Evolutionary conservation across 2,329 filamentous ascomycete species (phyloP).

Genomic region (Penicillium sp.): DNA sequence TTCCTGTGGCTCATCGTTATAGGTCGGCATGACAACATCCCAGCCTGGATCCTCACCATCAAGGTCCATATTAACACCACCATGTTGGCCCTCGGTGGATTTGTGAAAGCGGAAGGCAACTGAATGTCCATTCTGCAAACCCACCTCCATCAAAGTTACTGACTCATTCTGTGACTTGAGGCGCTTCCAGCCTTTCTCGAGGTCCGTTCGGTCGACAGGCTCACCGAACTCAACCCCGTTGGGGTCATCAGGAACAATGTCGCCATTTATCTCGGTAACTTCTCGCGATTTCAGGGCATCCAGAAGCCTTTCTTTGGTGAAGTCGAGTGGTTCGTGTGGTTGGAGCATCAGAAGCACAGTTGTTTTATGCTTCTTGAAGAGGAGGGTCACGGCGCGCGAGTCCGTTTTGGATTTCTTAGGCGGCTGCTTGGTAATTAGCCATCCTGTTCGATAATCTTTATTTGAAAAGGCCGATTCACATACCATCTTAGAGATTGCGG

Average conservation of each 20-base stretch:
- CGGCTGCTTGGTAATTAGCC: slow-evolving; percentile 10
- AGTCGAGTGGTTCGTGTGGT: slow-evolving; percentile 56
- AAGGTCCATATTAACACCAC: slow-evolving; percentile 27
- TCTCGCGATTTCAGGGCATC: slow-evolving; percentile 52
- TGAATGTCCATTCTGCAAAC: slow-evolving; percentile 32
- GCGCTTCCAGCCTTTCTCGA: slow-evolving; percentile 51
- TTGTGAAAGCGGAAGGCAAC: slow-evolving; percentile 41
- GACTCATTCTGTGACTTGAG: slow-evolving; percentile 28
- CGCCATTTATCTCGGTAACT: slow-evolving; percentile 41
- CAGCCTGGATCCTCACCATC: slow-evolving; percentile 36
- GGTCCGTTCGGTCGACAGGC: slow-evolving; percentile 49
- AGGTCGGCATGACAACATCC: slow-evolving; percentile 38
- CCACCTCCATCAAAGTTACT: slow-evolving; percentile 29
- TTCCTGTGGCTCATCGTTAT: slow-evolving; percentile 36
- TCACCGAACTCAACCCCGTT: slow-evolving; percentile 50
- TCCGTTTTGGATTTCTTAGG: slow-evolving; percentile 25
- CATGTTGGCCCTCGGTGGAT: slow-evolving; percentile 11
- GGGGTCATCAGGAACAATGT: slow-evolving; percentile 39
- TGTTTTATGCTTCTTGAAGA: slow-evolving; percentile 70
- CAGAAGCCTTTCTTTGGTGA: slow-evolving; percentile 60
- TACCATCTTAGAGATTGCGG: slow-evolving; percentile 16
- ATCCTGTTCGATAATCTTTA: background rate
- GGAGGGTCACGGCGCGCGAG: slow-evolving; percentile 62
- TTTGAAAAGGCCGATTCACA: background rate
- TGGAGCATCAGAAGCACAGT: slow-evolving; percentile 69